Base-by-base conservation (phyloP, 495 filamentous ascomycete species). In the Terfezia claveryi region DNA sequence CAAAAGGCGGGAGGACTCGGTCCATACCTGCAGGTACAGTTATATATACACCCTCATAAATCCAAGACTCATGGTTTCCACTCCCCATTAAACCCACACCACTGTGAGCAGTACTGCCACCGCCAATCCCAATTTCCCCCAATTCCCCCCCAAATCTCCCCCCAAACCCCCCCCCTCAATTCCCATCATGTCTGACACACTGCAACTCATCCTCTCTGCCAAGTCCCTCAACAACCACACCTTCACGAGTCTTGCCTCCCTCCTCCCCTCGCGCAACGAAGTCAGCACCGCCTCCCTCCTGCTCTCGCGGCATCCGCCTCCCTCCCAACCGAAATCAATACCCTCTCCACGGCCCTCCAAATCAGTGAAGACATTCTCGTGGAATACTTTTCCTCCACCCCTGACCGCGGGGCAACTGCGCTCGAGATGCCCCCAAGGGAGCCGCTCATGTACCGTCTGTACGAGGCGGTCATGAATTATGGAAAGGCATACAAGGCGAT, bases 391-490 rank as follows among this genome's bases (percentile, higher is more conserved):
- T 68, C 72, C 23, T 80, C 78, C 0, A 87, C 79, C 66, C 91
- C 91, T 0, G 82, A 94, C 66, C 76, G 91, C 2, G 91, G 91
- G 37, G 72, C 76, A n/a, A 46, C 41, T 14, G 72, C 77, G 1
- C 78, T 86, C 8, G 86, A 92, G 52, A 94, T 98, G 88, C 91
- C 91, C 10, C 91, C 91, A 36, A 80, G 79, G 54, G 91, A 98
- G 64, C 91, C 91, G 14, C 68, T 95, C 58, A 89, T 98, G 64
- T 98, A 98, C 66, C 74, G 91, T 0, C 67, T 98, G 55, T 98
- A 85, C 68, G 91, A 98, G 74, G 85, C 96, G 67, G 82, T 98
- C 63, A 88, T 95, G 76, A 98, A 93, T 66, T 98, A 96, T 65
- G 91, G 91, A 7, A 91, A 92, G 68, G 85, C 91, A 23, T 95